Base-by-base conservation (phyloP, 495 filamentous ascomycete genomes). In the Halenospora varia region DNA sequence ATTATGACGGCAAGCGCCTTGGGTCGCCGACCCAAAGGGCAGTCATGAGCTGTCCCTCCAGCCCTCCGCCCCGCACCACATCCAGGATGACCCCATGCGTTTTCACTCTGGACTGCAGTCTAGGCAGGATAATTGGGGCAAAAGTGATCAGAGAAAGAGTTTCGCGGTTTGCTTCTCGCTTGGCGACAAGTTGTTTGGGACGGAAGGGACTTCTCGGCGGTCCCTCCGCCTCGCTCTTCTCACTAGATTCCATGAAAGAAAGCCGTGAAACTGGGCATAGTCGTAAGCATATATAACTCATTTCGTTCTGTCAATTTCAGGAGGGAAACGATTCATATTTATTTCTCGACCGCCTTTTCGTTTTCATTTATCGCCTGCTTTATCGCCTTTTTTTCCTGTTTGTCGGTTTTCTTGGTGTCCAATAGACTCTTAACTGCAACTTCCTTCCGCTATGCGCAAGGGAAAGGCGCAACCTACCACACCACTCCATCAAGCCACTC, bases 151-250 rank as follows among this genome's bases (percentile, higher is more conserved):
- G 40, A 44, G 35, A 17, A 9, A 39, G 15, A 20, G 19, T 40
- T 40, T 24, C 49, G 15, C 9, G 2, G 1, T 52, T 52, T 40
- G 23, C 40, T 40, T 35, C 6, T 2, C 2, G 29, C 39, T 25
- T 54, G 13, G 23, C 54, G 46, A 56, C 54, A 13, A 39, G 15
- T 39, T 56, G 40, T 44, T 55, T 15, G 53, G 42, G 48, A 35
- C 6, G 29, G 4, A 35, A 35, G 29, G 29, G n/a, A n/a, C n/a
- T n/a, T n/a, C n/a, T n/a, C n/a, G n/a, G n/a, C n/a, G n/a, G n/a
- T n/a, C n/a, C n/a, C n/a, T n/a, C n/a, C n/a, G n/a, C n/a, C n/a
- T n/a, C n/a, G n/a, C n/a, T n/a, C n/a, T n/a, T n/a, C n/a, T n/a
- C n/a, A n/a, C n/a, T n/a, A n/a, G n/a, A n/a, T n/a, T n/a, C n/a